A percentile compares a stretch with the other conserved stretches of the same genome.
phyloP scores from a whole-genome alignment of 371 early-diverging fungal species.

The Gilbertella persicaria region DNA sequence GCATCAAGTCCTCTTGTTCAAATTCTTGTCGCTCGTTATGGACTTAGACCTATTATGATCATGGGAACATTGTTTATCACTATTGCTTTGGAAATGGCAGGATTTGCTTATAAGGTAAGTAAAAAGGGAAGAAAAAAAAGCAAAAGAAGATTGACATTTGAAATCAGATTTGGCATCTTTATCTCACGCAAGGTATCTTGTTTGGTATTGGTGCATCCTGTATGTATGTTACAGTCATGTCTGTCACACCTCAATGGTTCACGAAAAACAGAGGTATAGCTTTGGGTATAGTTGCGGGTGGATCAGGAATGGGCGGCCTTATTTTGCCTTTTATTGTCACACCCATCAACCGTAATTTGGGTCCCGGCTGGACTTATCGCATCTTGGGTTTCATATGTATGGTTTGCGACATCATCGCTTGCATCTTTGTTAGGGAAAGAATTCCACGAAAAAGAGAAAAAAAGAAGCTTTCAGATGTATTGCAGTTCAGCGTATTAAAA shows the following conservation, averaged over 20 bases:
- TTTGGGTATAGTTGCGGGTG: slow-evolving; percentile 75
- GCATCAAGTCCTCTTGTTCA: slow-evolving; percentile 35
- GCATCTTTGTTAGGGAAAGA: slow-evolving; percentile 41
- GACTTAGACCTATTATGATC: slow-evolving; percentile 29
- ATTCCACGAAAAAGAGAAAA: slow-evolving; percentile 13
- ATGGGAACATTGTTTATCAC: slow-evolving; percentile 22
- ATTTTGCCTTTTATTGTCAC: slow-evolving; percentile 67
- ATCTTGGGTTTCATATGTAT: slow-evolving; percentile 56
- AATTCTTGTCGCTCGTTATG: slow-evolving; percentile 23
- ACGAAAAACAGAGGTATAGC: slow-evolving; percentile 66
- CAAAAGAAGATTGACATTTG: slow-evolving; percentile 69
- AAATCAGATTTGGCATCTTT: slow-evolving; percentile 51
- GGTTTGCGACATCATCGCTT: slow-evolving; percentile 7
- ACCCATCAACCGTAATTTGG: slow-evolving; percentile 54
- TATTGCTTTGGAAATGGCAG: slow-evolving; percentile 39
- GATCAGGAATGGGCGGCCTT: slow-evolving; percentile 82
- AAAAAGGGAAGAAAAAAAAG: slow-evolving; percentile 46
- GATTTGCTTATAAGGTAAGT: slow-evolving; percentile 47
- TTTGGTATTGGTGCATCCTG: slow-evolving; percentile 49
- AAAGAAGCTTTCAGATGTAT: slow-evolving; percentile 10
- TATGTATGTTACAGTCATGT: slow-evolving; percentile 28
- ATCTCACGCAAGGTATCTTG: slow-evolving; percentile 30
- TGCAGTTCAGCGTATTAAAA: slow-evolving; percentile 5
- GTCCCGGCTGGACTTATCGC: slow-evolving; percentile 60
- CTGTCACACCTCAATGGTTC: slow-evolving; percentile 79